Base-by-base conservation (phyloP, 192 early-diverging fungal species). In the Piromyces sp. region DNA sequence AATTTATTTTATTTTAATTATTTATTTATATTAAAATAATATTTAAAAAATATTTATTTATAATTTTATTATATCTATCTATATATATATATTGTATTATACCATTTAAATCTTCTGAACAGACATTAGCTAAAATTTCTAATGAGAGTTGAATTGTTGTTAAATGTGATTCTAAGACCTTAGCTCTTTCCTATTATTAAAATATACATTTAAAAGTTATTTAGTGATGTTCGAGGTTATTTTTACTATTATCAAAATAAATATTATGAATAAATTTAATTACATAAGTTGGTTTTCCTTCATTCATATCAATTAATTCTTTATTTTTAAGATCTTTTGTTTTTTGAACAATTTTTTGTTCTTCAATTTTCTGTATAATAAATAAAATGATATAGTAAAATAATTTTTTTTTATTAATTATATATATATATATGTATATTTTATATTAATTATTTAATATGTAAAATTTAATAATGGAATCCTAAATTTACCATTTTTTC, bases 61-160 rank as follows among this genome's bases (percentile, higher is more conserved):
- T 36, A 13, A 7, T 22, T 51, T 17, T 22, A 22, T 13, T 13
- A 22, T 51, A 22, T 51, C 19, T 22, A 22, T 22, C 11, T 13
- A 40, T 14, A 51, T 68, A 16, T 13, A 40, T 9, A 22, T 68
- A 11, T 0, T 11, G 9, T 68, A n/a, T 7, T 68, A 26, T 68
- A 68, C 51, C 51, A 68, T n/a, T 68, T 68, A 68, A 68, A 68
- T 92, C 92, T 81, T 94, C 92, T 12, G 91, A 90, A 83, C 92
- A 95, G 78, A 96, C 90, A 82, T 95, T 95, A 79, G 95, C 90
- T 6, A 96, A 87, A 30, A 98, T 82, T 84, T 98, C 96, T 30
- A 98, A 85, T 22, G 89, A 88, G 28, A 95, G 83, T 80, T 94
- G 93, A 13, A 94, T 83, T 14, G 89, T 92, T 28, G 85, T 88